A percentile compares a stretch with the other conserved stretches of the same genome.
phyloP scores from a whole-genome alignment of 75 land plant species.

The Pseudotsuga menziesii region DNA sequence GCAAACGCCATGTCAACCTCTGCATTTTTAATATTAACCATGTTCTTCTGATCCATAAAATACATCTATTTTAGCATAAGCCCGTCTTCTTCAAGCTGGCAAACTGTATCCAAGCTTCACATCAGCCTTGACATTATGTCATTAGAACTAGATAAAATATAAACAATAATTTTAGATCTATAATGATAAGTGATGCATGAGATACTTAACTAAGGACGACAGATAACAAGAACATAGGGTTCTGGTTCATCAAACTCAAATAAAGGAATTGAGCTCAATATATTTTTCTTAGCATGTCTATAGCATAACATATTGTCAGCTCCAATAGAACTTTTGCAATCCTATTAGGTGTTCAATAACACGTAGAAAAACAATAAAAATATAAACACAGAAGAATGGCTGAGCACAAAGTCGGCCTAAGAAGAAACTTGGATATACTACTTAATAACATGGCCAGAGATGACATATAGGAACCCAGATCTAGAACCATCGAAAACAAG shows the following conservation, averaged over 20 bases:
- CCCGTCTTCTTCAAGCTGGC: constrained; percentile 12
- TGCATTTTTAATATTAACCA: background rate
- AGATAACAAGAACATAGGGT: background rate
- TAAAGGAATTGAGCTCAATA: background rate
- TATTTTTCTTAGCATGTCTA: background rate
- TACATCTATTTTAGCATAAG: background rate
- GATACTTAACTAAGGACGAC: background rate
- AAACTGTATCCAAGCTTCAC: constrained; percentile 12
- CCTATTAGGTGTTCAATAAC: background rate
- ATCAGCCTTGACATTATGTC: constrained; percentile 8
- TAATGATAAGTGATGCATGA: background rate
- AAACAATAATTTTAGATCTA: background rate
- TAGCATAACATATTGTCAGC: background rate
- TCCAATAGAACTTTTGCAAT: background rate
- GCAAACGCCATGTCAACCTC: background rate
- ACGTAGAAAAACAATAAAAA: background rate
- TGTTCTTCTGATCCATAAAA: constrained; percentile 4
- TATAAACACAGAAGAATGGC: background rate
- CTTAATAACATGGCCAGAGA: background rate
- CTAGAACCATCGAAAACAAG: background rate
- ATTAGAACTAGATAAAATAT: constrained; percentile 4
- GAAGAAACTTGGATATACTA: background rate
- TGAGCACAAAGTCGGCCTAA: background rate
- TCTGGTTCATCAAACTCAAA: background rate
- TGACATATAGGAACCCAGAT: background rate